Percentiles rank a stretch among this genome's conserved stretches.
Evolutionary conservation across 441 rosid genomes (phyloP).

Genomic region (Kokia cookei): DNA sequence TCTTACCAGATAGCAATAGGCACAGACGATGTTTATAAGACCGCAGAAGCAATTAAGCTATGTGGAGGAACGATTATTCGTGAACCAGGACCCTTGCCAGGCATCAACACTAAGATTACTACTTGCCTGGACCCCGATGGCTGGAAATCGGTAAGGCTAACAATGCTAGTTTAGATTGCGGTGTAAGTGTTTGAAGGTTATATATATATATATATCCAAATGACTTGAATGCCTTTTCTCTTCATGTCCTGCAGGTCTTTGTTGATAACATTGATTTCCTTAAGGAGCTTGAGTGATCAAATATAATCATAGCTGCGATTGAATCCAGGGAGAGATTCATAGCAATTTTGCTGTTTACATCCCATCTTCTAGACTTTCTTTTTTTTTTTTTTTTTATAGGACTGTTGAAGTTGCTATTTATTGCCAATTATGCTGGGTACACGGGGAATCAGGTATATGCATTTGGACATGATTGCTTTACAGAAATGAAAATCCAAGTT

Average conservation of each 20-base stretch:
- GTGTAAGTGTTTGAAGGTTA: not conserved
- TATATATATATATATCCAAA: not conserved
- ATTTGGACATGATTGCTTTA: slow-evolving; percentile 4
- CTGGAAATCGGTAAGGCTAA: slow-evolving; percentile 73
- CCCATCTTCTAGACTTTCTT: not conserved
- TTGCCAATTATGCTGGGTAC: slow-evolving; percentile 5
- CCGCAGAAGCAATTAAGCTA: slow-evolving; percentile 73
- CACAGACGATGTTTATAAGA: slow-evolving; percentile 89
- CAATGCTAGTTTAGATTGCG: not conserved
- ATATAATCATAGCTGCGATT: not conserved
- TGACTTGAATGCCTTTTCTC: not conserved
- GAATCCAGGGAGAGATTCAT: not conserved
- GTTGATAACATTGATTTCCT: slow-evolving; percentile 80
- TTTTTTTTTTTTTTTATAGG: not conserved
- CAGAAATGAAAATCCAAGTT: slow-evolving; percentile 7
- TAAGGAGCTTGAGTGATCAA: slow-evolving; percentile 71
- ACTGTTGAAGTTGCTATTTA: slow-evolving; percentile 3
- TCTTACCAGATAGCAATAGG: slow-evolving; percentile 79
- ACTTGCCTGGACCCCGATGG: slow-evolving; percentile 97
- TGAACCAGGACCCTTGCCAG: slow-evolving; percentile 93
- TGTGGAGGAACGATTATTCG: slow-evolving; percentile 70
- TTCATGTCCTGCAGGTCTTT: slow-evolving; percentile 49
- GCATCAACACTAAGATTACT: slow-evolving; percentile 86
- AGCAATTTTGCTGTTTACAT: not conserved
- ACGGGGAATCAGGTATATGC: not conserved